phyloP scores from a whole-genome alignment of 192 early-diverging fungal genomes.

The Thamnidium elegans region DNA sequence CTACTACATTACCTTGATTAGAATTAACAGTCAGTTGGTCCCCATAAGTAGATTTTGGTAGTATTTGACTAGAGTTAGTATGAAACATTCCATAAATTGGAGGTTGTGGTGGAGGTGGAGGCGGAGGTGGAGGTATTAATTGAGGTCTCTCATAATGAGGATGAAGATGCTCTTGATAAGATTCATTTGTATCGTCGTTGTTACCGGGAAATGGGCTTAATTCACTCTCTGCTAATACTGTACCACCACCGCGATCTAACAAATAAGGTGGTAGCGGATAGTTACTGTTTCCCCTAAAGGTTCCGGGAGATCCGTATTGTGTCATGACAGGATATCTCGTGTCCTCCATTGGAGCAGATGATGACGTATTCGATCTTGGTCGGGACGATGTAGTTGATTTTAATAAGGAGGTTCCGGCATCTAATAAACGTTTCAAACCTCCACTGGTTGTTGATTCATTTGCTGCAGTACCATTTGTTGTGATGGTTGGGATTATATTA shows the following conservation, averaged over 20 bases:
- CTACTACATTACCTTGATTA: neutral
- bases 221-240: conserved; percentile 28
- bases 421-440: conserved; percentile 27
- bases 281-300: neutral
- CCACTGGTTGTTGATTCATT: neutral
- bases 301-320: neutral
- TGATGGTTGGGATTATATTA: neutral
- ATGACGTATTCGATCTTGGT: conserved; percentile 29
- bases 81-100: no score
- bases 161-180: no score
- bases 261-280: neutral
- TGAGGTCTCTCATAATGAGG: conserved; percentile 11
- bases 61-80: no score
- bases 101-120: no score
- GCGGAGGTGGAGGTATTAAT: no score
- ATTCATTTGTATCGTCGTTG: conserved; percentile 35
- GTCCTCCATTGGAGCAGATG: conserved; percentile 16
- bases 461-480: neutral
- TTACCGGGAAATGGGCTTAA: conserved; percentile 40
- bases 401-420: conserved; percentile 32
- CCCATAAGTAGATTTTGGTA: no score
- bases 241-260: conserved; percentile 32
- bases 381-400: conserved; percentile 13
- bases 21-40: no score
- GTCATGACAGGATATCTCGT: neutral